These are phyloP conservation scores for Amorphotheca resinae DNA, from an alignment of 495 filamentous ascomycete species.

Conservation along the genomic window DNA sequence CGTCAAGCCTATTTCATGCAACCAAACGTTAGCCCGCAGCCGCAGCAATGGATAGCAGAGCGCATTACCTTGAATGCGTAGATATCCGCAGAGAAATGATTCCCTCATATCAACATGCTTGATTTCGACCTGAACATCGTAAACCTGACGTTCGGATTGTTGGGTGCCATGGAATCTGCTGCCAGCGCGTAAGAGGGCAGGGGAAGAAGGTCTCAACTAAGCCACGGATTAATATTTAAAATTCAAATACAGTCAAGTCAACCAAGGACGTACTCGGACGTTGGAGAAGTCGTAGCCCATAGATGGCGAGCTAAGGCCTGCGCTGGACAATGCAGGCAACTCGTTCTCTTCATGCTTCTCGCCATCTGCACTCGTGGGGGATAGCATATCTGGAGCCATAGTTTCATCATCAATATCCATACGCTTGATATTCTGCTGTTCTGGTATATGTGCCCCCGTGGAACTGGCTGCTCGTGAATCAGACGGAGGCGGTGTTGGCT, in stretches of 20 bases:
- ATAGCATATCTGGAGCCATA: constrained; percentile 16
- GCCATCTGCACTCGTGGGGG: constrained; percentile 19
- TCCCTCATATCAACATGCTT: constrained; percentile 92
- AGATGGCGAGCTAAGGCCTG: constrained; percentile 15
- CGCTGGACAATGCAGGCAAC: constrained; percentile 6
- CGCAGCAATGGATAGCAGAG: background rate
- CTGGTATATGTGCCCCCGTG: constrained; percentile 13
- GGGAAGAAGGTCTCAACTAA: constrained; percentile 49
- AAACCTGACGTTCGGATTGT: constrained; percentile 77
- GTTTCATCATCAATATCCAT: constrained; percentile 24
- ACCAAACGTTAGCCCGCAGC: constrained; percentile 14
- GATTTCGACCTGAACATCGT: constrained; percentile 93
- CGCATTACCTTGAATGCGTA: constrained; percentile 77
- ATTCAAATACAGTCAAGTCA: background rate
- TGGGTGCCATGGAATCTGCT: constrained; percentile 86
- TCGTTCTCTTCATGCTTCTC: constrained; percentile 20
- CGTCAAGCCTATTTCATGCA: constrained; percentile 57
- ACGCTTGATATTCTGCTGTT: constrained; percentile 13
- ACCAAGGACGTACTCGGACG: constrained; percentile 39
- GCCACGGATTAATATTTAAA: constrained; percentile 3
- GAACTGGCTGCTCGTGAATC: constrained; percentile 12
- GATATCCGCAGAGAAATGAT: constrained; percentile 90
- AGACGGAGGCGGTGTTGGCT: constrained; percentile 19
- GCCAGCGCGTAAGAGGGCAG: constrained; percentile 76
- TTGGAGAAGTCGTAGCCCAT: constrained; percentile 56